Base-by-base conservation (phyloP, 2,329 filamentous ascomycete genomes). In the Trematosphaeria pertusa region DNA sequence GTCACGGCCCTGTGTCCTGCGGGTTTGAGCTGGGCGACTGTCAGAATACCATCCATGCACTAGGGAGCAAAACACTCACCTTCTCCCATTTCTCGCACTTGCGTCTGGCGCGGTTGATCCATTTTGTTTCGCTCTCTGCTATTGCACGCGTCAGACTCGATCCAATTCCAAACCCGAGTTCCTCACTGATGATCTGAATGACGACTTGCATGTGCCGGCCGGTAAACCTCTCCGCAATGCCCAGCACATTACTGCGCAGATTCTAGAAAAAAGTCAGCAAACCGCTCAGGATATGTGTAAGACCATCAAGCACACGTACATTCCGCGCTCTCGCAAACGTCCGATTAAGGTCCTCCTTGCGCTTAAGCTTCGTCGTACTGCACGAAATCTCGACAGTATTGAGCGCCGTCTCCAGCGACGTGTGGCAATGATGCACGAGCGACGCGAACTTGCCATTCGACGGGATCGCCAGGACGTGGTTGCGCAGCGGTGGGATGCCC, bases 361-460 rank as follows among this genome's bases (percentile, higher is more conserved):
- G 34, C 9, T 46, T 45, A 5, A 57, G 11, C 3, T 47, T 62
- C 1, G 48, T 49, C 5, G 34, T 48, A 14, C 47, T 59, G 39
- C 48, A 58, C 1, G 54, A 56, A 35, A 64, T 60, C 22, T 58
- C 32, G 2, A 67, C 42, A 1, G 42, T 51, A 33, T 34, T 60
- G 1, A 65, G 24, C 3, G 58, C 30, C 0, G 44, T 52, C 9
- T n/a, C 14, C 20, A 38, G 39, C 20, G 17, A 38, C 45, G 14
- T 56, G n/a, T n/a, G n/a, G n/a, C n/a, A n/a, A n/a, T n/a, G n/a
- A n/a, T n/a, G n/a, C n/a, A n/a, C n/a, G n/a, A n/a, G n/a, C n/a
- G n/a, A n/a, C n/a, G n/a, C n/a, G n/a, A n/a, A n/a, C n/a, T n/a
- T n/a, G n/a, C n/a, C n/a, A n/a, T n/a, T n/a, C n/a, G n/a, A n/a